phyloP scores from a whole-genome alignment of 2,329 filamentous ascomycete species.

The Penicillium sp. region DNA sequence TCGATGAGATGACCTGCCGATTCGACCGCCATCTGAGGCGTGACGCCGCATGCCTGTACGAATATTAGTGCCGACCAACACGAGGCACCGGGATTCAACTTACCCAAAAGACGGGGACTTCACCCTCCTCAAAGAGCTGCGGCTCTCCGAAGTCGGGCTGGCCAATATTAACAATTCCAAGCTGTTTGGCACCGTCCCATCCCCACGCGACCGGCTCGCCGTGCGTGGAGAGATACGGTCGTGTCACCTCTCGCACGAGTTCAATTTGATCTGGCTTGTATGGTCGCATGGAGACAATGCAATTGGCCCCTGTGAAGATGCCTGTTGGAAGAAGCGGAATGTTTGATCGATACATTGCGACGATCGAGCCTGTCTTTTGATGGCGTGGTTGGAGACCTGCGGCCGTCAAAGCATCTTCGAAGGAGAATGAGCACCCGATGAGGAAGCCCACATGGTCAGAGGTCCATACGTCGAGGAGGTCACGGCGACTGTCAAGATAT shows the following conservation, averaged over 20 bases:
- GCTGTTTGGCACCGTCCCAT: constrained; percentile 51
- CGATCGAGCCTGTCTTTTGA: constrained; percentile 46
- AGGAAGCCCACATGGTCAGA: constrained; percentile 58
- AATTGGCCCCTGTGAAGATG: constrained; percentile 52
- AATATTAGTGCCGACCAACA: constrained; percentile 48
- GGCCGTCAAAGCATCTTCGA: constrained; percentile 53
- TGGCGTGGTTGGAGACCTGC: constrained; percentile 54
- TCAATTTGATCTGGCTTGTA: constrained; percentile 51
- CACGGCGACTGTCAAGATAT: constrained; percentile 36
- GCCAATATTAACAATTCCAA: constrained; percentile 55
- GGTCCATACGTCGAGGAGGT: constrained; percentile 53
- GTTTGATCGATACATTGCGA: constrained; percentile 59
- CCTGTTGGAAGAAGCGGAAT: constrained; percentile 56
- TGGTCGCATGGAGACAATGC: constrained; percentile 61
- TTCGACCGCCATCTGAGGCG: constrained; percentile 62
- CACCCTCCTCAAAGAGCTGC: constrained; percentile 39
- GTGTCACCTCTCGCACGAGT: constrained; percentile 52
- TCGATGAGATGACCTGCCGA: constrained; percentile 45
- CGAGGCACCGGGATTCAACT: not conserved
- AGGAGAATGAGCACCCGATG: constrained; percentile 61
- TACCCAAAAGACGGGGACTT: constrained; percentile 34
- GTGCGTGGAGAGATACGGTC: constrained; percentile 54
- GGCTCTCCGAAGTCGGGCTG: constrained; percentile 56
- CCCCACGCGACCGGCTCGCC: constrained; percentile 64
- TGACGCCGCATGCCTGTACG: constrained; percentile 64